A percentile compares a stretch with the other conserved stretches of the same genome.
Evolutionary conservation across 768 basidiomycete species (phyloP).

Genomic region (Terana coerulea): DNA sequence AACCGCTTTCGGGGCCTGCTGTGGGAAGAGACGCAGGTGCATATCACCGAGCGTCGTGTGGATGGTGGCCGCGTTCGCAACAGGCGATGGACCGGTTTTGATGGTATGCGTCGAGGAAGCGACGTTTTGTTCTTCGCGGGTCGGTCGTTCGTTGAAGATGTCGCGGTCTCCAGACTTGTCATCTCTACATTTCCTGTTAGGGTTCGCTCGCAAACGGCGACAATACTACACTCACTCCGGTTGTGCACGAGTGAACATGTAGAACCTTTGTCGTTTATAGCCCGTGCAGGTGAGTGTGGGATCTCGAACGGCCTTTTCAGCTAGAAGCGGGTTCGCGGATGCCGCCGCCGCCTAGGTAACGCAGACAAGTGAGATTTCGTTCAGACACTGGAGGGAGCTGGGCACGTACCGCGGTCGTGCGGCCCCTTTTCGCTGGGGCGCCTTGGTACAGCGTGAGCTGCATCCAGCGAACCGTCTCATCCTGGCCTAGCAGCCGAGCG

Average conservation of each 20-base stretch:
- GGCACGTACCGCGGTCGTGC: conserved; percentile 70
- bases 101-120: conserved; percentile 55
- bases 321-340: conserved; percentile 91
- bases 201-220: background rate
- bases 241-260: conserved; percentile 87
- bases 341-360: conserved; percentile 80
- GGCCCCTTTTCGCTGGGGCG: conserved; percentile 79
- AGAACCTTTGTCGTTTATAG: conserved; percentile 90
- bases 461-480: conserved; percentile 88
- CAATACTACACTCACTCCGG: conserved; percentile 67
- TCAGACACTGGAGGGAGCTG: background rate
- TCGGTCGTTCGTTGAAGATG: conserved; percentile 97
- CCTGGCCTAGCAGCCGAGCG: conserved; percentile 83
- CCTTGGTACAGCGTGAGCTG: conserved; percentile 92
- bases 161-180: conserved; percentile 88
- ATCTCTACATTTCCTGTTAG: conserved; percentile 66
- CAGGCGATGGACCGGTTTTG: conserved; percentile 56
- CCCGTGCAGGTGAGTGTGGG: conserved; percentile 93
- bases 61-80: conserved; percentile 81
- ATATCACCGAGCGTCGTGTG: conserved; percentile 97
- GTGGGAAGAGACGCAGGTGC: conserved; percentile 82
- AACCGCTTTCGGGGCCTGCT: conserved; percentile 90
- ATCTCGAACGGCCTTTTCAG: conserved; percentile 79
- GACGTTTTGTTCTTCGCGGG: conserved; percentile 90
- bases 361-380: conserved; percentile 7